Base-by-base conservation (phyloP, 345 rosid genomes). In the Aethionema arabicum region DNA sequence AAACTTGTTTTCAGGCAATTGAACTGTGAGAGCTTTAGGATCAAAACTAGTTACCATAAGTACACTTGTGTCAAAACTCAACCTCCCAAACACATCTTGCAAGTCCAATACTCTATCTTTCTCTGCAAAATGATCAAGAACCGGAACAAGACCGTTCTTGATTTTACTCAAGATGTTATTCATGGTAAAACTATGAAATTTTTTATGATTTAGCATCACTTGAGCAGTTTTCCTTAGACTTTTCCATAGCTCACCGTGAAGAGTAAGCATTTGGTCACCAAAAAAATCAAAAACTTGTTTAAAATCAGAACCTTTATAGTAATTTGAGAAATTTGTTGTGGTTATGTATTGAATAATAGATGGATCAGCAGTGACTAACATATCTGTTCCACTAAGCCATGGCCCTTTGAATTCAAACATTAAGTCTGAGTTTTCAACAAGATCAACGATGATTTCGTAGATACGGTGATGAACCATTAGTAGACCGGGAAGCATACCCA, bases 11-110 rank as follows among this genome's bases (percentile, higher is more conserved):
- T 68, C 41, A 0, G 77, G 79, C 2, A 74, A 37, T 11, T 69
- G 58, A 1, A 67, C 43, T 9, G 63, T 63, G 13, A 79, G 16
- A 45, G 38, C 69, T 2, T 43, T 66, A 4, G 80, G 83, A 56
- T 76, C 83, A 4, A 56, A 56, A 7, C 77, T 68, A 11, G 72
- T 68, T 7, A 72, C 74, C 13, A 78, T 43, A 7, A 49, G 45
- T 42, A 70, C 63, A 0, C 72, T 66, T 7, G 65, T 60, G 42
- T 78, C 82, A 4, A 75, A 75, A 4, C 70, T 57, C 8, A 69
- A 72, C 32, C 8, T 21, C 27, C 27, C 27, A 21, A 21, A 21
- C 27, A 21, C 27, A 21, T 21, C 27, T 21, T 21, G 27, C 12
- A 69, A 55, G 51, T 77, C 63, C n/a, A 73, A 43, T 2, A 21